phyloP scores from a whole-genome alignment of 23 red algal genomes.

The Porphyridium purpureum region DNA sequence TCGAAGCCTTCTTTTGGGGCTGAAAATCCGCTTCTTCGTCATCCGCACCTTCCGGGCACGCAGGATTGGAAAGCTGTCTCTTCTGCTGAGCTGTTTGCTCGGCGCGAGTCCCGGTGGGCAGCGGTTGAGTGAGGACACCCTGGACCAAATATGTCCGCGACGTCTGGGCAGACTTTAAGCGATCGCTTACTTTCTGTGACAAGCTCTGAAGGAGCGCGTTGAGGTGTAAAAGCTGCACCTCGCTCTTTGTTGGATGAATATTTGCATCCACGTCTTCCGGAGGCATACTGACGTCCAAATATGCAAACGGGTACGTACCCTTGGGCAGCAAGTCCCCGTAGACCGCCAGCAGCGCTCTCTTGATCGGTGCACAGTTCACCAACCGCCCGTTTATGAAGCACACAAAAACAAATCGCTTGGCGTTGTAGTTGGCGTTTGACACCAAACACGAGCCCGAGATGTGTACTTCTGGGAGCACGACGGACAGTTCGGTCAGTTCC shows the following conservation, averaged over 20 bases:
- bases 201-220: conserved; percentile 16
- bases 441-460: conserved; percentile 15
- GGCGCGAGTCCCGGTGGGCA: neutral
- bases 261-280: conserved; percentile 67
- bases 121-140: neutral
- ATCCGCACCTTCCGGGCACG: neutral
- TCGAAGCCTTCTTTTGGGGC: neutral
- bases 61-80: neutral
- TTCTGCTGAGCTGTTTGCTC: neutral
- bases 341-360: conserved; percentile 35
- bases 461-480: conserved; percentile 7
- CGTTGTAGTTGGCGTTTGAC: conserved; percentile 35
- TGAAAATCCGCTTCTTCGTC: conserved; percentile 1
- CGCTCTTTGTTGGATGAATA: conserved; percentile 88
- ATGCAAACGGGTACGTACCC: conserved; percentile 57
- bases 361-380: conserved; percentile 54
- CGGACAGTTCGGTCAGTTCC: conserved; percentile 21
- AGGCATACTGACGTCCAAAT: conserved; percentile 43
- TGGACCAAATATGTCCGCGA: conserved; percentile 38
- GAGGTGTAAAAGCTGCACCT: conserved; percentile 75
- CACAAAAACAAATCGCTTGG: conserved; percentile 33
- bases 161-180: conserved; percentile 15
- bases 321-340: conserved; percentile 44
- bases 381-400: conserved; percentile 88
- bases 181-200: conserved; percentile 7